These are phyloP conservation scores for Neurospora africana DNA, from an alignment of 495 filamentous ascomycete species.

Conservation along the genomic window DNA sequence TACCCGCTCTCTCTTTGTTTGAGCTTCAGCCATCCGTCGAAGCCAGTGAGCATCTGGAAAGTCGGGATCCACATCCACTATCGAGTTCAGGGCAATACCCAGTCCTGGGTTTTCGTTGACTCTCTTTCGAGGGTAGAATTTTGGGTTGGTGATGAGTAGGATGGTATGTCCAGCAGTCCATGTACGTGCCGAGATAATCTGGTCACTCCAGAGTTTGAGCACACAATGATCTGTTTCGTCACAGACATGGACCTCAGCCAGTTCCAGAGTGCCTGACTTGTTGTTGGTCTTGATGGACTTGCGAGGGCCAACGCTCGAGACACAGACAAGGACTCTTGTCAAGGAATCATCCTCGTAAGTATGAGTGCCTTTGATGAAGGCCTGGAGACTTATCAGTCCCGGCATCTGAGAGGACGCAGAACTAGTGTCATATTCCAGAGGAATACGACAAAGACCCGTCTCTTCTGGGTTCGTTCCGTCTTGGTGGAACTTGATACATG, in stretches of 20 bases:
- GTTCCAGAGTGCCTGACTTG: slow-evolving; percentile 24
- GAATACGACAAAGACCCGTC: slow-evolving; percentile 32
- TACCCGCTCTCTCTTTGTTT: slow-evolving; percentile 44
- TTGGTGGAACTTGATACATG: slow-evolving; percentile 42
- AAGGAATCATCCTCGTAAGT: slow-evolving; percentile 11
- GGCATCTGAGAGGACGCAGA: slow-evolving; percentile 23
- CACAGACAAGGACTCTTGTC: slow-evolving; percentile 43
- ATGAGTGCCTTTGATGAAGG: slow-evolving; percentile 42
- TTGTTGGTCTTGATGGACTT: slow-evolving; percentile 42
- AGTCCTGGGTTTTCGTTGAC: slow-evolving; percentile 22
- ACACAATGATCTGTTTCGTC: slow-evolving; percentile 48
- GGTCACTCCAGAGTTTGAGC: slow-evolving; percentile 44
- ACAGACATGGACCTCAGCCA: slow-evolving; percentile 45
- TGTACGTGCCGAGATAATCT: slow-evolving; percentile 33
- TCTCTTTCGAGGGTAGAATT: slow-evolving; percentile 21
- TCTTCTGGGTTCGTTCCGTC: slow-evolving; percentile 25
- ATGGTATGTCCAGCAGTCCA: slow-evolving; percentile 47
- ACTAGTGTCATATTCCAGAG: slow-evolving; percentile 29
- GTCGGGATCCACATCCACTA: slow-evolving; percentile 48
- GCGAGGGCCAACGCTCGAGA: slow-evolving; percentile 43
- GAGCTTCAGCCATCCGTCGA: slow-evolving; percentile 34
- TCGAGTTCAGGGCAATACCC: slow-evolving; percentile 34
- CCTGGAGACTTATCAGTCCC: slow-evolving; percentile 44
- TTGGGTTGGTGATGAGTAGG: slow-evolving; percentile 46
- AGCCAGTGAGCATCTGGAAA: slow-evolving; percentile 50